phyloP scores from a whole-genome alignment of 768 basidiomycete genomes.

The Podaxis sp. region DNA sequence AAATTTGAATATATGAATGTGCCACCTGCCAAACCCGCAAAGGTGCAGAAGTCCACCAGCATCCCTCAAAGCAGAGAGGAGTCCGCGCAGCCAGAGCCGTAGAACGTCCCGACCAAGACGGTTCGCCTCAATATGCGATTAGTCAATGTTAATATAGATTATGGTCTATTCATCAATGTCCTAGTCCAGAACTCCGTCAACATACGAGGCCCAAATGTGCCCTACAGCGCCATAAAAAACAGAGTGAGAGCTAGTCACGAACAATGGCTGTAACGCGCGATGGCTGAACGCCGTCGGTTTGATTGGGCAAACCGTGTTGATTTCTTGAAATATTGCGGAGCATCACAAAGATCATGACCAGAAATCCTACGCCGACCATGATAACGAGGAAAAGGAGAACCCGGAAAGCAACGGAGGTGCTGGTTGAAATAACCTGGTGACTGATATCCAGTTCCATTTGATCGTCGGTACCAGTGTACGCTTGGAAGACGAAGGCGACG shows the following conservation, averaged over 20 bases:
- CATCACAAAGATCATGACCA: not conserved
- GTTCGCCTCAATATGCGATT: too few relatives aligned
- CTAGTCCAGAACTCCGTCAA: not conserved
- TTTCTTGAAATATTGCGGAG: slow-evolving; percentile 6
- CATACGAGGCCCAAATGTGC: not conserved
- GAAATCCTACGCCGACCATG: not conserved
- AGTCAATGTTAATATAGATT: not conserved
- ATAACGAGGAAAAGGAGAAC: not conserved
- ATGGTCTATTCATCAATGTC: not conserved
- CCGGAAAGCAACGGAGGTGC: not conserved
- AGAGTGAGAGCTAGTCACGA: not conserved
- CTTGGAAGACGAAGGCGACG: not conserved
- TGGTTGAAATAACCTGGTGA: not conserved
- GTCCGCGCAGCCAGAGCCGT: not conserved
- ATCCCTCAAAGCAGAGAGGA: not conserved
- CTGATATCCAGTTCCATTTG: not conserved
- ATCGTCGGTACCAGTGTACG: not conserved
- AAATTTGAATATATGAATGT: slow-evolving; percentile 67
- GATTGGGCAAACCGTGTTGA: not conserved
- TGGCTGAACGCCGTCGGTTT: not conserved
- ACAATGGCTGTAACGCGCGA: not conserved
- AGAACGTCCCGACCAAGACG: not conserved
- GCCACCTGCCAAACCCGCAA: slow-evolving; percentile 7
- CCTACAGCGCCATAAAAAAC: not conserved
- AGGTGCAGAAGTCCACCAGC: not conserved